Evolutionary conservation across 2,329 filamentous ascomycete species (phyloP), one percentile per base, ranked within the genome.

Genomic region (Fusarium scirpi): DNA sequence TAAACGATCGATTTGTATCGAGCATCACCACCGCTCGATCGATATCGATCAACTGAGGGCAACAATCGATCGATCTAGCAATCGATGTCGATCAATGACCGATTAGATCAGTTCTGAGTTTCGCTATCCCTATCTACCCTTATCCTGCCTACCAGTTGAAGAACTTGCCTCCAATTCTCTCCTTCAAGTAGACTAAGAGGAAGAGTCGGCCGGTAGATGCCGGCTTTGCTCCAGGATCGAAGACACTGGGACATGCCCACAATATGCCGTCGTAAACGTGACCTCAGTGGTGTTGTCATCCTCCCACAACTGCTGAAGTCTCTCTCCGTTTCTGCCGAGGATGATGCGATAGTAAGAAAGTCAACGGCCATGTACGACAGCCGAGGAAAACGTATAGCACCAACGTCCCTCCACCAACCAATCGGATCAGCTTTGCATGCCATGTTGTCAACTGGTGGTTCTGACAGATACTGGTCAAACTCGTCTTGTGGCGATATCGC

Each of bases 241-340:
- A 49, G 46, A n/a, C 29, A 49, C 46, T 49, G 29, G 16, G 46
- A 10, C 29, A 49, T 34, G 46, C 11, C 46, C 29, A 49, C 29
- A 20, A 34, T 49, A 49, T 49, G 46, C 8, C 29, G 29, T 49
- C 29, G 29, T 13, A 49, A 13, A 13, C n/a, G 29, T 4, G 11
- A 49, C 46, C n/a, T 24, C 4, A 49, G 46, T 13, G 29, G n/a
- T 49, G 29, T 49, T 13, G 34, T 8, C 29, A 49, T 49, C 30
- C 47, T 49, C 47, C 47, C 47, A 15, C 47, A 49, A 49, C 47
- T 49, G 47, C 47, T 49, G 13, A 49, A 49, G 18, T 49, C 47
- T 49, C 30, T 49, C 47, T 38, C 47, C 10, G 47, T 49, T 49
- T 49, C 47, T 6, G 47, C 47, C 5, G 47, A 49, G 8, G 30